These are phyloP conservation scores for Capsicum chinense DNA, from an alignment of 257 asterid species.

Conservation along the genomic window DNA sequence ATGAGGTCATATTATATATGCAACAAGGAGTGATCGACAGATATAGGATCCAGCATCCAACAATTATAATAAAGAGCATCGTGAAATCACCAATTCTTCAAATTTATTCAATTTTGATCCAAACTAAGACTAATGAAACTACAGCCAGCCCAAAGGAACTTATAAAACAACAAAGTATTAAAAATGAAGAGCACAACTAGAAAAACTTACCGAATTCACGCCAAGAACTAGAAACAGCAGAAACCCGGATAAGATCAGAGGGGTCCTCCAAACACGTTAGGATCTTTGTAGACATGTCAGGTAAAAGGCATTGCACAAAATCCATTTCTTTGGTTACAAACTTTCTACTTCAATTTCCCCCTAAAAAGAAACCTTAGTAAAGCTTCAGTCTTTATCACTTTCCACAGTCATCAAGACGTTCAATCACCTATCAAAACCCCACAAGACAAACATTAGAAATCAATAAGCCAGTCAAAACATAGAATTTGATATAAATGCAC, in stretches of 20 bases:
- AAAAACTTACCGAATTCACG: slow-evolving; percentile 62
- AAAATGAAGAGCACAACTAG: neutral
- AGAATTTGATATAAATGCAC: neutral
- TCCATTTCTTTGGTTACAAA: slow-evolving; percentile 47
- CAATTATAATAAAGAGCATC: neutral
- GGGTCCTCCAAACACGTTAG: slow-evolving; percentile 69
- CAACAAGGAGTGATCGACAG: neutral
- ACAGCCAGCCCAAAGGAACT: slow-evolving; percentile 19
- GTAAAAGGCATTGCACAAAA: slow-evolving; percentile 62
- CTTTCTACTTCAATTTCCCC: neutral
- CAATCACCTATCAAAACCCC: neutral
- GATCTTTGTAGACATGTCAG: slow-evolving; percentile 60
- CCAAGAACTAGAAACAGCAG: slow-evolving; percentile 80
- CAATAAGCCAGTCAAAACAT: neutral
- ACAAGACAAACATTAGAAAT: neutral
- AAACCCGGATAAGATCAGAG: slow-evolving; percentile 63
- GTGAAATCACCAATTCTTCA: neutral
- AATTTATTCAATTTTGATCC: neutral
- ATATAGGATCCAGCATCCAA: neutral
- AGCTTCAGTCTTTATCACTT: slow-evolving; percentile 22
- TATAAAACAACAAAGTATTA: neutral
- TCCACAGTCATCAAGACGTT: neutral
- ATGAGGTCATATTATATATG: neutral
- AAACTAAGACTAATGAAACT: neutral
- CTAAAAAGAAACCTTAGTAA: neutral